Percentiles rank a stretch among this genome's conserved stretches.
Conservation (phyloP, 495 filamentous ascomycete genomes). For the Trichoderma gamsii region DNA sequence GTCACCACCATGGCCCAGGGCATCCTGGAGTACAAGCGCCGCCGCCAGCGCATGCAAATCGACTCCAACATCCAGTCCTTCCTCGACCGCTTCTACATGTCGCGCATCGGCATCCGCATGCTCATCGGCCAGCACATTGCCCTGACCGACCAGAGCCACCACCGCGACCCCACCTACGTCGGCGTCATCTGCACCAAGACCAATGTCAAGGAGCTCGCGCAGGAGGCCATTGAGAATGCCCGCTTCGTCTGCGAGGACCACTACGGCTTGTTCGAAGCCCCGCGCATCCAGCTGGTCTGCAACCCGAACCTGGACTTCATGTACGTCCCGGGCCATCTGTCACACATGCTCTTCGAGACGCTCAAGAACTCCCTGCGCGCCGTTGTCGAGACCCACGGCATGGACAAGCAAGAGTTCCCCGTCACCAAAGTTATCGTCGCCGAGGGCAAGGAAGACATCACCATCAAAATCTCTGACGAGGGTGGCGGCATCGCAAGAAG, state of each 20-base stretch:
- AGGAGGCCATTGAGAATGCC: constrained; percentile 97
- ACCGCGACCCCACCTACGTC: constrained; percentile 85
- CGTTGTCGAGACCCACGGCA: constrained; percentile 91
- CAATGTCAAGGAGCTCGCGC: constrained; percentile 89
- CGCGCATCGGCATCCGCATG: constrained; percentile 98
- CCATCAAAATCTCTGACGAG: constrained; percentile 95
- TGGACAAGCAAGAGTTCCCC: constrained; percentile 91
- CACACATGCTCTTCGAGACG: constrained; percentile 98
- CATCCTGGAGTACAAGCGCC: constrained; percentile 95
- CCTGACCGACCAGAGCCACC: constrained; percentile 82
- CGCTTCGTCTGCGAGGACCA: constrained; percentile 98
- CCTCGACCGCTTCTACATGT: constrained; percentile 99
- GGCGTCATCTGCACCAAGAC: constrained; percentile 99
- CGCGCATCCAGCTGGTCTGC: constrained; percentile 94
- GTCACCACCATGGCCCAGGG: constrained; percentile 94
- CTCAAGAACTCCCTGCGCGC: constrained; percentile 96
- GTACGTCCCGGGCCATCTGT: constrained; percentile 97
- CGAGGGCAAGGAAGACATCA: constrained; percentile 96
- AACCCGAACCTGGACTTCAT: constrained; percentile 91
- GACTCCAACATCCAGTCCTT: constrained; percentile 94
- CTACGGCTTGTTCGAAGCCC: constrained; percentile 95
- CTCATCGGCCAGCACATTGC: constrained; percentile 97
- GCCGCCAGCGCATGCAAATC: constrained; percentile 94
- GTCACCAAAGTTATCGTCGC: constrained; percentile 96
- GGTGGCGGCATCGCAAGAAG: constrained; percentile 90